These are phyloP conservation scores for Pseudocercospora pini-densiflorae DNA, from an alignment of 2,329 filamentous ascomycete genomes.

Conservation along the genomic window DNA sequence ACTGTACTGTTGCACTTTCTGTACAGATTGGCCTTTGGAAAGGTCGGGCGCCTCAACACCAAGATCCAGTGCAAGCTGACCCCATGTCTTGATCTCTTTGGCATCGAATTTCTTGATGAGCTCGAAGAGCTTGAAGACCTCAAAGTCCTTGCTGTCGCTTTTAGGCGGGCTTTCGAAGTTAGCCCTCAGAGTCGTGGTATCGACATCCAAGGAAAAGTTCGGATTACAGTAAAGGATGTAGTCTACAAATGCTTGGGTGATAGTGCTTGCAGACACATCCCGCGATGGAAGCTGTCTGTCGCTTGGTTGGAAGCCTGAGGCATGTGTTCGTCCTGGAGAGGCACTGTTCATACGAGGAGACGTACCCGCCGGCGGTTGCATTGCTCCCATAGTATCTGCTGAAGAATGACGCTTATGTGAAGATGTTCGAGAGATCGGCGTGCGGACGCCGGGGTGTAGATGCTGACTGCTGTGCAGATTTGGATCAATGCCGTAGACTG, in stretches of 20 bases:
- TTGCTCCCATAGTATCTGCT: constrained; percentile 24
- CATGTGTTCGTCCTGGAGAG: constrained; percentile 18
- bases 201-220: constrained; percentile 69
- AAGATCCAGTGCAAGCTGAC: constrained; percentile 81
- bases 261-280: constrained; percentile 69
- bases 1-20: constrained; percentile 94
- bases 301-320: constrained; percentile 42
- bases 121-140: constrained; percentile 74
- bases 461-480: constrained; percentile 29
- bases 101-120: constrained; percentile 77
- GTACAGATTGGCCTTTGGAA: constrained; percentile 77
- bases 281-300: constrained; percentile 67
- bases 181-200: constrained; percentile 73
- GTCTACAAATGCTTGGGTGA: constrained; percentile 80
- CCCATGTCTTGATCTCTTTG: constrained; percentile 92
- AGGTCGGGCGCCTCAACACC: constrained; percentile 84
- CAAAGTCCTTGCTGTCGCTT: constrained; percentile 86
- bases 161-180: constrained; percentile 80
- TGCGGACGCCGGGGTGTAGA: constrained; percentile 22
- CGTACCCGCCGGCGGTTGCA: constrained; percentile 30
- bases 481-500: constrained; percentile 34
- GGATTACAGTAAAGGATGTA: constrained; percentile 95
- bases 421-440: constrained; percentile 9
- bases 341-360: constrained; percentile 28
- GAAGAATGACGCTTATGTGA: constrained; percentile 23